phyloP scores from a whole-genome alignment of 2,329 filamentous ascomycete genomes.

The Hymenoscyphus scutula region DNA sequence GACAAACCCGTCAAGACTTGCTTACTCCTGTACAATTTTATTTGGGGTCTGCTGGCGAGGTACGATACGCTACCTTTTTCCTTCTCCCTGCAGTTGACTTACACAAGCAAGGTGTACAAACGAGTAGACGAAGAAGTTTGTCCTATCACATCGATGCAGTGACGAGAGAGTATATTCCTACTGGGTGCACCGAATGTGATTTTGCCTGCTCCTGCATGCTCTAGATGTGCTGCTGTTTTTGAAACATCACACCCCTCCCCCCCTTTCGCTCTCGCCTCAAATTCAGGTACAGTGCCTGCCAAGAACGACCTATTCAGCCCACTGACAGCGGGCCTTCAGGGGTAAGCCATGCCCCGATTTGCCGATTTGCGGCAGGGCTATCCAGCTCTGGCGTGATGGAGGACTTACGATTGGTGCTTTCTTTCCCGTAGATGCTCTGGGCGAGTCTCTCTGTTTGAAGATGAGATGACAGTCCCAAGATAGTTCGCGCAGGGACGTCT shows the following conservation, averaged over 20 bases:
- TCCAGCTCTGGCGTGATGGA: background rate
- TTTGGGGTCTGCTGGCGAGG: background rate
- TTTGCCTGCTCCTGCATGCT: background rate
- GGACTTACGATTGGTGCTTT: background rate
- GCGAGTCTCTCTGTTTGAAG: background rate
- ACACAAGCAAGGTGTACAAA: slow-evolving; percentile 5
- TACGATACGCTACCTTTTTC: background rate
- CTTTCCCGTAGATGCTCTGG: background rate
- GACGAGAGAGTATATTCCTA: background rate
- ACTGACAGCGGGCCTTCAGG: background rate
- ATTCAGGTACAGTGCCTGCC: slow-evolving; percentile 1
- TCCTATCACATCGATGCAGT: background rate
- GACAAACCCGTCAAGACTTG: slow-evolving; percentile 1
- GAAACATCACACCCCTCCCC: background rate
- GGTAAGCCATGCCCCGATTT: slow-evolving; percentile 1
- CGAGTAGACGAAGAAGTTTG: background rate
- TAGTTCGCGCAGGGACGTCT: background rate
- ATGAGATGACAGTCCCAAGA: background rate
- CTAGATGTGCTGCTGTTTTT: background rate
- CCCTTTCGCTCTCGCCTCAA: slow-evolving; percentile 1
- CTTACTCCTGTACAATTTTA: background rate
- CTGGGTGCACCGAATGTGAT: background rate
- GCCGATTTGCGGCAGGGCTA: background rate
- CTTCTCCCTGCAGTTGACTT: background rate
- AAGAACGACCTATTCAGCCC: background rate